A percentile compares a stretch with the other conserved stretches of the same genome.
Conservation (phyloP, 2,329 filamentous ascomycete species). For the Exophiala bonariae region DNA sequence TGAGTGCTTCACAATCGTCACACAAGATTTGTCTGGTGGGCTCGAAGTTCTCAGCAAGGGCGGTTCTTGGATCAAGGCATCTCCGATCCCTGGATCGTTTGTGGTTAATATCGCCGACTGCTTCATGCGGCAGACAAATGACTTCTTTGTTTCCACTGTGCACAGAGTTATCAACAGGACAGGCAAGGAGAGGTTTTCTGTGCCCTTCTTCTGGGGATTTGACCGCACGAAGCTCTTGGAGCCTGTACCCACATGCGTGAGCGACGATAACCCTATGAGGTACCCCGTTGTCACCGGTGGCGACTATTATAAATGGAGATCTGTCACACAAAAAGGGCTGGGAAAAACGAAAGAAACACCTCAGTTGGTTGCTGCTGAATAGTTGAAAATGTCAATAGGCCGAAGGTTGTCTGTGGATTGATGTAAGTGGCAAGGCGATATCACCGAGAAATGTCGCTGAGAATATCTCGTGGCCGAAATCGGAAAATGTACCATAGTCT, state of each 20-base stretch:
- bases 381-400: no score
- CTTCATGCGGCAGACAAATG: conserved; percentile 44
- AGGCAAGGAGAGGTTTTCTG: conserved; percentile 39
- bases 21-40: conserved; percentile 45
- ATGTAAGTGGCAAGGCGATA: no score
- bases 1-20: conserved; percentile 50
- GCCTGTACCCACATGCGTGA: conserved; percentile 31
- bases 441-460: no score
- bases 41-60: conserved; percentile 47
- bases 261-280: conserved; percentile 32
- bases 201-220: conserved; percentile 39
- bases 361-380: no score
- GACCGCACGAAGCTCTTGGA: conserved; percentile 24
- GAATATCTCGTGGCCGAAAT: no score
- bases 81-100: conserved; percentile 42
- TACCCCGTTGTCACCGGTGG: conserved; percentile 34
- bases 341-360: no score
- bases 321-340: no score
- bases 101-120: conserved; percentile 50
- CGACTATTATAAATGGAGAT: conserved; percentile 31
- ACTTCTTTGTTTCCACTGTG: conserved; percentile 42
- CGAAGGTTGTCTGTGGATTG: no score
- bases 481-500: no score
- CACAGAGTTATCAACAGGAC: conserved; percentile 41
- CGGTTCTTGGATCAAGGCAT: conserved; percentile 46